Base-by-base conservation (phyloP, 2,329 filamentous ascomycete species). In the Penicillium sp. region DNA sequence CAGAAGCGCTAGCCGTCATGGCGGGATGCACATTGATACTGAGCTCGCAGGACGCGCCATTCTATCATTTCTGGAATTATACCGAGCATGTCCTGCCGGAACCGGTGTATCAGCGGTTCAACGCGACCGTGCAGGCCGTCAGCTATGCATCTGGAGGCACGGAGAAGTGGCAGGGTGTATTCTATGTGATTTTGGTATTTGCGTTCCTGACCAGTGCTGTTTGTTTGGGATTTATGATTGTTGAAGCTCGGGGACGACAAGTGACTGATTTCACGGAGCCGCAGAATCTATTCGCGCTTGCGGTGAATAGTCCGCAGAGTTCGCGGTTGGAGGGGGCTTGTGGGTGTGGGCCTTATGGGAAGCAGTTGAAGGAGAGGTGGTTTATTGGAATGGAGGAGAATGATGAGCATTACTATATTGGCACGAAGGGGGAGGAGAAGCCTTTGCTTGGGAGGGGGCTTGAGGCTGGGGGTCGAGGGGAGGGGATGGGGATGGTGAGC, bases 181-280 rank as follows among this genome's bases (percentile, higher is more conserved):
- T 92, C 72, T 87, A 89, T 65, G 53, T 86, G 1, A 79, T 92
- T 0, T 81, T 93, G 0, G 65, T 81, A 1, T 71, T 86, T 13
- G 86, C 89, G 1, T 89, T 91, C 63, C 58, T 83, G 22, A 83
- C 89, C 63, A 92, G 90, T 67, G 55, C 86, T 24, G 75, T 87
- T 38, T 89, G 87, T 53, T 74, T 91, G 0, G 65, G 76, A 2
- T 91, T 91, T 71, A 79, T 88, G 58, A 69, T 87, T 47, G 66
- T 83, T 44, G 77, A 83, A 49, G 65, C 81, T 59, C 67, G 76
- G 5, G 76, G 76, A 0, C 83, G 84, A 1, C 81, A 90, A 21
- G 83, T 93, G 7, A 92, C 88, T 1, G 90, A 93, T 73, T 92
- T 89, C 66, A 89, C 86, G 0, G 89, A 93, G 64, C 88, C 89